Evolutionary conservation across 176 grass and related monocot genomes (phyloP), one percentile per base, ranked within the genome.

Genomic region (Coix lacrymajobi): DNA sequence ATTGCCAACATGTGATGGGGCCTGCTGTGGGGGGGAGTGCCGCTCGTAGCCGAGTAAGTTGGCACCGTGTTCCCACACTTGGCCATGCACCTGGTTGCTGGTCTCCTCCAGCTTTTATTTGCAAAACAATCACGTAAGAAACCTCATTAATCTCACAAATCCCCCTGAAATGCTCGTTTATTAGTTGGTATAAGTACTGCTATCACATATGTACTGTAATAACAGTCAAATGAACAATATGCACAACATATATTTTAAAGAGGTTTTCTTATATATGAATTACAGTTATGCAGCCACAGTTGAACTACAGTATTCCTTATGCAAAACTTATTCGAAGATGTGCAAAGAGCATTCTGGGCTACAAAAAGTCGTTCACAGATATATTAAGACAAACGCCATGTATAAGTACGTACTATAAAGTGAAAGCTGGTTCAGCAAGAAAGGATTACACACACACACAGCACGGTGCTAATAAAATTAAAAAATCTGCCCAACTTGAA

Each of bases 71-170:
- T 99, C 93, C 93, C 93, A 99, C 37, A 89, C 65, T 29, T 92
- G 93, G 14, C 81, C 84, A n/a, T 84, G 87, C 79, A 91, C 45
- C 29, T 87, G 93, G 74, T 76, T 89, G 74, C 71, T 89, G 56
- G 88, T 88, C 83, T 99, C 91, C 28, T 96, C 96, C 69, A 99
- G 61, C 96, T 99, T 90, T 70, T 79, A 66, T 68, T 76, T 26
- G 16, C 48, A 70, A 81, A 79, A 81, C 11, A 85, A 69, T 49
- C 44, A 49, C 43, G 72, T 14, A 75, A 17, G 39, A 34, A 16
- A 46, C 6, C 6, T n/a, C 45, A 57, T 49, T 64, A 40, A 4
- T 64, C 61, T 63, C 28, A 16, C 28, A 63, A 61, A 2, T 14
- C 12, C 58, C 57, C n/a, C 11, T 62, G 0, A 14, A 62, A 62